Base-by-base conservation (phyloP, 495 filamentous ascomycete species). In the Aspergillus nidulans region DNA sequence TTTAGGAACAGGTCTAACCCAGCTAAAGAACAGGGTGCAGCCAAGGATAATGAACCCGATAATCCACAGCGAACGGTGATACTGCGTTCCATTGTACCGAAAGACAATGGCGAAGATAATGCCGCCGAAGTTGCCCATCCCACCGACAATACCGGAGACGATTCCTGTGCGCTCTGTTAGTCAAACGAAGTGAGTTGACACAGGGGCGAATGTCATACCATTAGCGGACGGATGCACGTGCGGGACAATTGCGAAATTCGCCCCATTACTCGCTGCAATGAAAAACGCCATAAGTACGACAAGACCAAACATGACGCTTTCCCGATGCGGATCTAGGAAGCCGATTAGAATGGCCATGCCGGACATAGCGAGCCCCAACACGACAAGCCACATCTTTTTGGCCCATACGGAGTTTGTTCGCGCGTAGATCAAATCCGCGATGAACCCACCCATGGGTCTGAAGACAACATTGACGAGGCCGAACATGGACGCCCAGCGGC, bases 401-500 rank as follows among this genome's bases (percentile, higher is more conserved):
- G 76, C 78, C 83, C 87, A 89, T 16, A 92, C 72, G 39, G 61
- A 83, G 3, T 80, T 77, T 0, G 79, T 82, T 23, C 61, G 61
- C n/a, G 69, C 74, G 75, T 92, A 95, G 3, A 92, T 63, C n/a
- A 86, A 19, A 57, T 96, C 91, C 1, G 81, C 78, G n/a, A 90
- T 56, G n/a, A 89, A 77, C 2, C 91, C 91, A 30, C 91, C 91
- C 0, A 82, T 60, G 0, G 91, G 91, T 1, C 91, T 79, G 53
- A 81, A 88, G 52, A 87, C 67, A 30, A 92, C 74, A 69, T 96
- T 95, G 24, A 96, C 73, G 43, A 96, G 84, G 9, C 91, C 91
- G 64, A 95, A 96, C 85, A 95, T 92, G 50, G 91, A 88, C 0
- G 90, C 88, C 85, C 87, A 95, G 56, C 82, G 80, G 1, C 88